Conservation (phyloP, 1,284 basidiomycete species). For the Rhodotorula sp. region DNA sequence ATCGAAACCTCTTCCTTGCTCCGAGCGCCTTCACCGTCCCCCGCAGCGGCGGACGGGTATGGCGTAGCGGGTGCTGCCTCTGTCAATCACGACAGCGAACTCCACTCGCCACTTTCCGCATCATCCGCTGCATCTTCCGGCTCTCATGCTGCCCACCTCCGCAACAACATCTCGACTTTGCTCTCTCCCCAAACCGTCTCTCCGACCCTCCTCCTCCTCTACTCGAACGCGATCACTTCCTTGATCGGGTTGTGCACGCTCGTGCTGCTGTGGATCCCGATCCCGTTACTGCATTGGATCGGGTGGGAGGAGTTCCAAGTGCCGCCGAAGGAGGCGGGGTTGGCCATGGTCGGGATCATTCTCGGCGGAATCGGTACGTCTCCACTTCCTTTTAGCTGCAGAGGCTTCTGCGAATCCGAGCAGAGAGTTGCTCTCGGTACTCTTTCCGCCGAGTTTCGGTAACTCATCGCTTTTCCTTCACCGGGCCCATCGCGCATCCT, state of each 20-base stretch:
- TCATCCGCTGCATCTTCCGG: not conserved
- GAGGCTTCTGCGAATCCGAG: too few relatives aligned
- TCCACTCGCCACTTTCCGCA: not conserved
- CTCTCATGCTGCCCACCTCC: conserved; percentile 47
- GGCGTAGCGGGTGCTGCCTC: too few relatives aligned
- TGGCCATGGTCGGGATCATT: conserved; percentile 60
- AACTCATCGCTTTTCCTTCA: not conserved
- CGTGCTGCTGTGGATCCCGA: conserved; percentile 63
- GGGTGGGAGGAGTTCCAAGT: conserved; percentile 62
- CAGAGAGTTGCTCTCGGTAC: not conserved
- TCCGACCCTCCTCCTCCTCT: conserved; percentile 60
- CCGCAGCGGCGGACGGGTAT: too few relatives aligned
- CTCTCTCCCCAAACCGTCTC: conserved; percentile 49
- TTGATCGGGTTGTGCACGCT: conserved; percentile 66
- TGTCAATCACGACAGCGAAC: conserved; percentile 42
- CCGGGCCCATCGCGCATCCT: too few relatives aligned
- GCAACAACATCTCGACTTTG: conserved; percentile 46
- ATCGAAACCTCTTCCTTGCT: conserved; percentile 28
- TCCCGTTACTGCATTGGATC: conserved; percentile 65
- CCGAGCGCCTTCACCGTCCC: conserved; percentile 12
- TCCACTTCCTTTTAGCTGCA: not conserved
- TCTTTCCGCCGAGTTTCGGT: not conserved
- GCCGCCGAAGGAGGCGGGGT: conserved; percentile 53
- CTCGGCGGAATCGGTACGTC: conserved; percentile 55
- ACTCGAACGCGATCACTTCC: conserved; percentile 70